A percentile compares a stretch with the other conserved stretches of the same genome.
phyloP scores from a whole-genome alignment of 495 filamentous ascomycete genomes.

The Lichina pygmaea region DNA sequence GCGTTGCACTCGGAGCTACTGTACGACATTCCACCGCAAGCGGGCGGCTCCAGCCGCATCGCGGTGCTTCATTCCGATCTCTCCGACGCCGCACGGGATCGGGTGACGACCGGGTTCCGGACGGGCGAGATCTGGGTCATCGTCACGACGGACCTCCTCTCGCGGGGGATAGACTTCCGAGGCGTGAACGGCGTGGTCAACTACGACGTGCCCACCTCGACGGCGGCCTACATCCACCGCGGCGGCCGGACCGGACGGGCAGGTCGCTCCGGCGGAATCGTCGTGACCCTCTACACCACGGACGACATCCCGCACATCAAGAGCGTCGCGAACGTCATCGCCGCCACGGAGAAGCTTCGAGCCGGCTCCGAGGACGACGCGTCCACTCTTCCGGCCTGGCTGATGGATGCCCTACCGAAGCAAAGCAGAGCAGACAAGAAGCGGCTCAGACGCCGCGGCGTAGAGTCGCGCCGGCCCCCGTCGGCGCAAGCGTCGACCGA shows the following conservation, averaged over 20 bases:
- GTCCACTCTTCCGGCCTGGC: constrained; percentile 51
- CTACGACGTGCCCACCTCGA: constrained; percentile 79
- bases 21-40: constrained; percentile 77
- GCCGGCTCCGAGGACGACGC: constrained; percentile 8
- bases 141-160: constrained; percentile 79
- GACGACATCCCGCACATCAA: constrained; percentile 82
- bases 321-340: constrained; percentile 77
- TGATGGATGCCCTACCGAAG: constrained; percentile 66
- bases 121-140: constrained; percentile 87
- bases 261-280: constrained; percentile 68
- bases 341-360: constrained; percentile 38
- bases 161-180: constrained; percentile 75
- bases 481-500: constrained; percentile 17
- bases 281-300: constrained; percentile 81
- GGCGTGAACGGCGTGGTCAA: constrained; percentile 87
- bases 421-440: constrained; percentile 59
- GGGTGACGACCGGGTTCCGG: constrained; percentile 71
- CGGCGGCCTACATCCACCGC: constrained; percentile 76
- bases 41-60: constrained; percentile 62
- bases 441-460: constrained; percentile 54
- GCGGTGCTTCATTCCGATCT: constrained; percentile 78
- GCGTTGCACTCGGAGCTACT: constrained; percentile 73
- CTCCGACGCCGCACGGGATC: constrained; percentile 41
- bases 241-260: constrained; percentile 78
- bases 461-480: constrained; percentile 38